These are phyloP conservation scores for Colletotrichum simmondsii DNA, from an alignment of 2,329 filamentous ascomycete genomes.

Conservation along the genomic window DNA sequence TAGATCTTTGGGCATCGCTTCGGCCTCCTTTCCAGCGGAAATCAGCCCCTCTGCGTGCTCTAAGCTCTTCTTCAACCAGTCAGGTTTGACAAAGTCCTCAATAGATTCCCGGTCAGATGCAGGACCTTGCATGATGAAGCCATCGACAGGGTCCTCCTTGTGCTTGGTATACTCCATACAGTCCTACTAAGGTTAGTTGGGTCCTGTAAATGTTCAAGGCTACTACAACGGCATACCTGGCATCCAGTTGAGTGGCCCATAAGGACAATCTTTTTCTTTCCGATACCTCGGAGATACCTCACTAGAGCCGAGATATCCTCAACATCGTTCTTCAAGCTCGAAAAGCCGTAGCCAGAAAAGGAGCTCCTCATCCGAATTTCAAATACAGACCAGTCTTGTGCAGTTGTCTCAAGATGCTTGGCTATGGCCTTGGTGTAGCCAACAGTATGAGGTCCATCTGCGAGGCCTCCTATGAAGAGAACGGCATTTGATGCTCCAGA, in stretches of 20 bases:
- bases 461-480: constrained; percentile 77
- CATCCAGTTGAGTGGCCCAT: constrained; percentile 70
- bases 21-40: constrained; percentile 60
- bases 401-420: constrained; percentile 49
- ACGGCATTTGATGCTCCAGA: constrained; percentile 64
- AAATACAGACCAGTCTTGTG: constrained; percentile 63
- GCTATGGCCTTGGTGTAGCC: constrained; percentile 64
- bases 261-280: constrained; percentile 62
- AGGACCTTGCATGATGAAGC: constrained; percentile 82
- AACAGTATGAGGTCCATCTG: constrained; percentile 75
- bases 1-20: constrained; percentile 63
- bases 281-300: constrained; percentile 62
- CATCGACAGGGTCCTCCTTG: constrained; percentile 69
- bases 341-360: constrained; percentile 63
- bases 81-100: constrained; percentile 53
- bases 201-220: not conserved
- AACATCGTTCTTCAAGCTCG: constrained; percentile 62
- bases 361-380: constrained; percentile 67
- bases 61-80: constrained; percentile 56
- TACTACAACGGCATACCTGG: constrained; percentile 51
- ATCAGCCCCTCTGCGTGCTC: constrained; percentile 65
- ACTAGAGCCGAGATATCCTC: constrained; percentile 64
- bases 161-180: constrained; percentile 64
- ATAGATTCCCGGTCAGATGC: constrained; percentile 81
- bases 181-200: constrained; percentile 52